These are phyloP conservation scores for Cucumis hystrix DNA, from an alignment of 306 rosid species.

Conservation along the genomic window DNA sequence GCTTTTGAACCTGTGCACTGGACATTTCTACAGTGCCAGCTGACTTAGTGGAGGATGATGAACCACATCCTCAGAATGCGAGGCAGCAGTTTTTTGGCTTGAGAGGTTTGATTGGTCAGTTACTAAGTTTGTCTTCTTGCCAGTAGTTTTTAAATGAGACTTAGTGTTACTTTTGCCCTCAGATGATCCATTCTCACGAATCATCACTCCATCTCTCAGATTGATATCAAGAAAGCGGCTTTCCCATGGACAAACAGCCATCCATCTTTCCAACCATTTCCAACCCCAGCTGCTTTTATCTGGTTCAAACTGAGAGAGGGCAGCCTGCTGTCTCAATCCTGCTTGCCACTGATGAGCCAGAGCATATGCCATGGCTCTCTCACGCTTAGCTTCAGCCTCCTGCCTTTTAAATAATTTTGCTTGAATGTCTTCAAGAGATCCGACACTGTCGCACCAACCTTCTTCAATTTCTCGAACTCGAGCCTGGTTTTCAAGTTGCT, in stretches of 20 bases:
- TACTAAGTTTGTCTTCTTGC: conserved; percentile 33
- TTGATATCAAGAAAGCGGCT: conserved; percentile 73
- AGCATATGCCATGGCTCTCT: conserved; percentile 97
- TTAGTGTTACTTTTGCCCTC: conserved; percentile 31
- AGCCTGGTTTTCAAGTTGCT: conserved; percentile 66
- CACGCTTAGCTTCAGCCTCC: conserved; percentile 96
- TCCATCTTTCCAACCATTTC: conserved; percentile 99
- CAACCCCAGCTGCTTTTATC: conserved; percentile 98
- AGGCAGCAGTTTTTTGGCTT: conserved; percentile 42
- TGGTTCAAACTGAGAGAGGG: conserved; percentile 71
- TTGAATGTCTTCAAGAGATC: conserved; percentile 78
- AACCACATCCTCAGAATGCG: conserved; percentile 50
- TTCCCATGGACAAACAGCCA: conserved; percentile 99
- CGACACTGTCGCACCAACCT: conserved; percentile 92
- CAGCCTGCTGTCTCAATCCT: conserved; percentile 67
- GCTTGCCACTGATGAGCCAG: conserved; percentile 99
- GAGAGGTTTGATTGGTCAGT: conserved; percentile 28
- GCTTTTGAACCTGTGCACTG: conserved; percentile 24
- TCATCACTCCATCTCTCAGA: conserved; percentile 56
- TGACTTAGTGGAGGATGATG: conserved; percentile 60
- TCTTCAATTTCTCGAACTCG: conserved; percentile 87
- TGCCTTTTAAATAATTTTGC: conserved; percentile 81
- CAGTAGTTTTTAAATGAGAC: conserved; percentile 31
- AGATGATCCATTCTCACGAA: conserved; percentile 33
- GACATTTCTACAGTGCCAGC: conserved; percentile 41